phyloP scores from a whole-genome alignment of 441 rosid species.

The Gossypium schwendimanii region DNA sequence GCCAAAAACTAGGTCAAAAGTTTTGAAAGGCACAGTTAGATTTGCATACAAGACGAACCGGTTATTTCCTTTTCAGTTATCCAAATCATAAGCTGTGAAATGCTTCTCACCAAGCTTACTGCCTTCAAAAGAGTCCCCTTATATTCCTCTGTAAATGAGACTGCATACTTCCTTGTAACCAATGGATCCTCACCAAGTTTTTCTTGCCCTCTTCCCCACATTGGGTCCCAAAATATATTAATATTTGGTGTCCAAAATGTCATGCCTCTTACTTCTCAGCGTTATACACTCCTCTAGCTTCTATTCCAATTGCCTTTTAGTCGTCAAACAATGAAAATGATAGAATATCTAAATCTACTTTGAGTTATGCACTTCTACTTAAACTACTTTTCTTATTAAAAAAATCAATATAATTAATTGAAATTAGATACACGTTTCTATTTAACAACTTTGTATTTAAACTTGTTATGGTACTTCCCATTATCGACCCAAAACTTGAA shows the following conservation, averaged over 20 bases:
- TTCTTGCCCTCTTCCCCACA: constrained; percentile 83
- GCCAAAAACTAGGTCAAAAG: no score
- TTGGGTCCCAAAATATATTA: constrained; percentile 78
- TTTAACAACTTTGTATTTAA: no score
- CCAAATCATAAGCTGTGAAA: constrained; percentile 80
- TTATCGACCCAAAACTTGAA: no score
- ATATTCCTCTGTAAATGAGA: constrained; percentile 72
- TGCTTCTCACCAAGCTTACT: constrained; percentile 50
- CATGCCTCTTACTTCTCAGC: constrained; percentile 59
- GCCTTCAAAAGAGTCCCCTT: constrained; percentile 66
- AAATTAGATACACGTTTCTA: no score
- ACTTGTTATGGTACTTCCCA: no score
- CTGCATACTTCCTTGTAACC: constrained; percentile 53
- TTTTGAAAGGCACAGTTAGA: constrained; percentile 9
- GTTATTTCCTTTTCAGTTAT: constrained; percentile 60
- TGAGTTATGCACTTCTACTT: neutral
- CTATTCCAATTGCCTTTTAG: constrained; percentile 47
- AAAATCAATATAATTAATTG: neutral
- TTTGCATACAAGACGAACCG: constrained; percentile 63
- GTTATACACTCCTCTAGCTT: constrained; percentile 74
- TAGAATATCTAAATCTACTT: neutral
- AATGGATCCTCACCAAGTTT: constrained; percentile 90
- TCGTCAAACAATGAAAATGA: neutral
- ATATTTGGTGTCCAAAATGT: constrained; percentile 92
- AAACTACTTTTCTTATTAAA: neutral